A percentile compares a stretch with the other conserved stretches of the same genome.
Conservation (phyloP, 805 yeast species). For the Pichia rugopelliculosa region DNA sequence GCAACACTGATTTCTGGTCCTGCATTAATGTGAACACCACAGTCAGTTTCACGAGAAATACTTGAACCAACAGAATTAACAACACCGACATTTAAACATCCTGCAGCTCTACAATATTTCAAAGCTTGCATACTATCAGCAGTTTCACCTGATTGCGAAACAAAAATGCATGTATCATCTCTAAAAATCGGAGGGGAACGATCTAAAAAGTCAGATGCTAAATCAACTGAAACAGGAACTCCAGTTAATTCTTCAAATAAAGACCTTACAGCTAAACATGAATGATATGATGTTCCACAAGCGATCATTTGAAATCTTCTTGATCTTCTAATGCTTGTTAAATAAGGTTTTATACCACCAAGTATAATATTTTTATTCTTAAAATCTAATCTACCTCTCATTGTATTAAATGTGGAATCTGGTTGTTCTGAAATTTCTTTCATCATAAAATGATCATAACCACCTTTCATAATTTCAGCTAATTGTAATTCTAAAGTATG, state of each 20-base stretch:
- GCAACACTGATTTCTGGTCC: constrained; percentile 99
- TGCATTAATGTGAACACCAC: constrained; percentile 99
- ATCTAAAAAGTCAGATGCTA: constrained; percentile 92
- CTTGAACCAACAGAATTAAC: constrained; percentile 97
- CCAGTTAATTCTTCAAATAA: constrained; percentile 95
- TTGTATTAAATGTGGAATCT: constrained; percentile 94
- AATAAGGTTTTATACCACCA: constrained; percentile 83
- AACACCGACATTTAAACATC: constrained; percentile 95
- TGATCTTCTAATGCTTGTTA: constrained; percentile 86
- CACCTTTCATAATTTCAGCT: constrained; percentile 97
- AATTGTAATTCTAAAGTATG: constrained; percentile 96
- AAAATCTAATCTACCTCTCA: constrained; percentile 98
- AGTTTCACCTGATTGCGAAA: constrained; percentile 98
- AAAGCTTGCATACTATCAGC: constrained; percentile 95
- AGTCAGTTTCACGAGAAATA: constrained; percentile 92
- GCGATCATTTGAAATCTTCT: constrained; percentile 97
- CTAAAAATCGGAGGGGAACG: constrained; percentile 95
- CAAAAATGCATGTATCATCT: constrained; percentile 96
- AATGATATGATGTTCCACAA: constrained; percentile 98
- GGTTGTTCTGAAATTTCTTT: constrained; percentile 99
- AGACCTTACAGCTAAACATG: constrained; percentile 95
- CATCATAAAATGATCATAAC: constrained; percentile 94
- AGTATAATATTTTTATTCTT: constrained; percentile 66
- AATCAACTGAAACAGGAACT: constrained; percentile 85
- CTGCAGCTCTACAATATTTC: constrained; percentile 92